phyloP scores from a whole-genome alignment of 108 stramenopile genomes.

The Poteriospumella lacustris region DNA sequence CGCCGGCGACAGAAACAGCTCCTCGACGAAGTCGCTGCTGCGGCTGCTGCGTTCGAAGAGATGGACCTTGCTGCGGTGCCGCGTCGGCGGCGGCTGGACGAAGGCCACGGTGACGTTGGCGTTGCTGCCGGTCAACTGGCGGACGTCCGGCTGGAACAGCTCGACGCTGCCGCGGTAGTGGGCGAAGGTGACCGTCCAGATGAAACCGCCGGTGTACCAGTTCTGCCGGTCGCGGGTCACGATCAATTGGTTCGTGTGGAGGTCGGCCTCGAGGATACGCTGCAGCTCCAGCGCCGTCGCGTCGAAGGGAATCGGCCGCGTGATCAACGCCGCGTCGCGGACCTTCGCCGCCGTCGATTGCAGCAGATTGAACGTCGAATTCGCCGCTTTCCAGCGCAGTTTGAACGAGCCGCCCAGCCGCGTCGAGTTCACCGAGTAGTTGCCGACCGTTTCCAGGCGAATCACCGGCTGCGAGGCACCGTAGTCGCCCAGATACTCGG shows the following conservation, averaged over 20 bases:
- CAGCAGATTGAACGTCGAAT: background rate
- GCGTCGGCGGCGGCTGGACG: background rate
- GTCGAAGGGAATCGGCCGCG: background rate
- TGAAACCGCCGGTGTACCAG: background rate
- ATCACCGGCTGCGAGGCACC: background rate
- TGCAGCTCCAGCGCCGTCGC: background rate
- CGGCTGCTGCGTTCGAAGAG: background rate
- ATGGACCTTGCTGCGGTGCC: background rate
- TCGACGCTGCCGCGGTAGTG: background rate
- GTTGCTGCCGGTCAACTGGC: background rate
- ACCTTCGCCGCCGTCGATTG: too few relatives aligned
- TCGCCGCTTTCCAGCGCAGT: background rate
- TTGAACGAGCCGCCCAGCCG: background rate
- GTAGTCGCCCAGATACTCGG: background rate
- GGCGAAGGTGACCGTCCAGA: slow-evolving; percentile 8
- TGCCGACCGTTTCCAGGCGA: background rate
- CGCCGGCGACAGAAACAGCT: background rate
- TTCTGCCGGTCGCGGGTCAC: background rate
- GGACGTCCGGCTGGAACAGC: background rate
- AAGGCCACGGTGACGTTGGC: background rate
- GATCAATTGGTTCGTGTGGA: background rate
- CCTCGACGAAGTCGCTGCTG: background rate
- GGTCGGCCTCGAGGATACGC: background rate
- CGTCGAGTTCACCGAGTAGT: background rate
- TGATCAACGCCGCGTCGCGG: background rate